These are phyloP conservation scores for Lathyrus oleraceus DNA, from an alignment of 306 rosid species.

Conservation along the genomic window DNA sequence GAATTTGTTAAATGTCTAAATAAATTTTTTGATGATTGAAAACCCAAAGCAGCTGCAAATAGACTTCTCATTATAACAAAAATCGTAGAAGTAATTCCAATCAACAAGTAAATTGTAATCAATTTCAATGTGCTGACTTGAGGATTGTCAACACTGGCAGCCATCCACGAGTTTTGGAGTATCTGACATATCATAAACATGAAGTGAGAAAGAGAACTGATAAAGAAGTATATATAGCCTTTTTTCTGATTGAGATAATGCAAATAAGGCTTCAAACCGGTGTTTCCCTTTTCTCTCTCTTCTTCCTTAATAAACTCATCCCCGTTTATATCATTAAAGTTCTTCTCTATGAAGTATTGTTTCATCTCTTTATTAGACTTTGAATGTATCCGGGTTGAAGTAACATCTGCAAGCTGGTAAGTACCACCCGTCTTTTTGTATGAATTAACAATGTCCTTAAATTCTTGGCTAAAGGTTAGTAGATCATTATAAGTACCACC, in stretches of 20 bases:
- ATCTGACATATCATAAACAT: slow-evolving; percentile 40
- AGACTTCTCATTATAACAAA: slow-evolving; percentile 37
- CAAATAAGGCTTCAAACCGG: slow-evolving; percentile 50
- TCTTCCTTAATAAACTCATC: slow-evolving; percentile 32
- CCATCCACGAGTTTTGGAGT: slow-evolving; percentile 57
- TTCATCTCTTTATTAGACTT: slow-evolving; percentile 26
- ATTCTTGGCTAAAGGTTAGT: slow-evolving; percentile 47
- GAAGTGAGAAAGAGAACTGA: slow-evolving; percentile 23
- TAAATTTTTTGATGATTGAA: slow-evolving; percentile 44
- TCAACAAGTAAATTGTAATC: slow-evolving; percentile 40
- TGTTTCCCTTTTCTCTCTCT: slow-evolving; percentile 49
- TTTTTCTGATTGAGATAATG: slow-evolving; percentile 51
- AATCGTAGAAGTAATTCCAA: slow-evolving; percentile 27
- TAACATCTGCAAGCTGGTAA: not conserved
- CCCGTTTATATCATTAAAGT: not conserved
- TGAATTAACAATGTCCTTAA: slow-evolving; percentile 57
- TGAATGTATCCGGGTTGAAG: slow-evolving; percentile 9
- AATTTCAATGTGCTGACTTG: slow-evolving; percentile 29
- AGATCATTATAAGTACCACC: slow-evolving; percentile 45
- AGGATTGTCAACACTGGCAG: slow-evolving; percentile 42
- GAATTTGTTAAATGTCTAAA: slow-evolving; percentile 46
- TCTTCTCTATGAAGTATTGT: slow-evolving; percentile 11
- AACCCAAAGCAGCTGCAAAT: slow-evolving; percentile 29
- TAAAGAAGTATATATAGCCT: slow-evolving; percentile 40
- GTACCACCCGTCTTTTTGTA: slow-evolving; percentile 49